A percentile compares a stretch with the other conserved stretches of the same genome.
phyloP scores from a whole-genome alignment of 345 rosid genomes.

The Jatropha curcas region DNA sequence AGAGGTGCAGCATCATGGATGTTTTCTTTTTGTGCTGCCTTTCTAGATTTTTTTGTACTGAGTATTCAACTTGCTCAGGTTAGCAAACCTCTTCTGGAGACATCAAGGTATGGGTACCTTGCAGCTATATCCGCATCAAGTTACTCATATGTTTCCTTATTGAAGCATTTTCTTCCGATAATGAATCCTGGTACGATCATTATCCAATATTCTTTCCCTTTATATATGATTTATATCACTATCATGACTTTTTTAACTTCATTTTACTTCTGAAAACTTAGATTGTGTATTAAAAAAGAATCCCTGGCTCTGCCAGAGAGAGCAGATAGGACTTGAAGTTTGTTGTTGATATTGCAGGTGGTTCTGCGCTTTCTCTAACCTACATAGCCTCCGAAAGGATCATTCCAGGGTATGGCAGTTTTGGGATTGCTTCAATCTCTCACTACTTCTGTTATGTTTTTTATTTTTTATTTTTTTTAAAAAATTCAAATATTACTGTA shows the following conservation, averaged over 20 bases:
- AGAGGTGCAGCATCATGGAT: constrained; percentile 63
- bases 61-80: constrained; percentile 44
- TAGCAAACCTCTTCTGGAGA: constrained; percentile 85
- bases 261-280: background rate
- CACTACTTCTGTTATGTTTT: background rate
- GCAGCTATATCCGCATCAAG: constrained; percentile 96
- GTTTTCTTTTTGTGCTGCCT: background rate
- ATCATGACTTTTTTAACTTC: no score
- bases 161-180: constrained; percentile 83
- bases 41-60: constrained; percentile 1
- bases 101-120: constrained; percentile 90
- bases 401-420: constrained; percentile 73
- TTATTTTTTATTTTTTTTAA: background rate
- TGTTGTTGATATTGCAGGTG: constrained; percentile 55
- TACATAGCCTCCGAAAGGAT: constrained; percentile 93
- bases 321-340: background rate
- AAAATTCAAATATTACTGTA: background rate
- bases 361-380: constrained; percentile 89
- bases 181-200: constrained; percentile 77
- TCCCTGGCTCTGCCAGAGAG: background rate
- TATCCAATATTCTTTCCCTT: background rate
- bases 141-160: constrained; percentile 84
- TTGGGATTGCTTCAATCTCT: background rate
- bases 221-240: background rate
- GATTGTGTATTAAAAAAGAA: background rate